Evolutionary conservation across 192 early-diverging fungal species (phyloP), one percentile per base, ranked within the genome.

Genomic region (Chytriomyces sp.): DNA sequence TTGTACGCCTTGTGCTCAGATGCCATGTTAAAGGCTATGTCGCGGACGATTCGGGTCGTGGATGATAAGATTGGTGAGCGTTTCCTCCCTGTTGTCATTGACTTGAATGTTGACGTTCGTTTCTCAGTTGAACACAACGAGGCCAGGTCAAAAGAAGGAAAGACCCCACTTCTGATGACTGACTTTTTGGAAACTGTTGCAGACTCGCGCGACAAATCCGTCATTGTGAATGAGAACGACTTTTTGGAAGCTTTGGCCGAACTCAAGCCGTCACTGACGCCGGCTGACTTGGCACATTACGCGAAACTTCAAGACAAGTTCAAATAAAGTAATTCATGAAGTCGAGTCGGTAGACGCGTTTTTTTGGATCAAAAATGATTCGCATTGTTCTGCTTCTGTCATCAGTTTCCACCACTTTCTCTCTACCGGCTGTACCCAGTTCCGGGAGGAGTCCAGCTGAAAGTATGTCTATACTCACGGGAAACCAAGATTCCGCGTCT

Each of bases 1-100:
- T 94, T 98, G 71, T 99, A 99, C 75, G 98, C 98, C 0, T 81
- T 99, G 39, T 98, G 96, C 74, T 94, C 98, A 25, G 96, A 98
- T 75, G 93, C 98, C 0, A 93, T 96, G 83, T 83, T 99, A 10
- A 96, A 98, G 72, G 96, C 98, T 10, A 97, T 99, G 89, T 79
- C 91, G 12, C 87, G 96, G 52, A 93, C 89, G 0, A 96, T 97
- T 10, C 82, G 90, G 36, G 65, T 80, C 0, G 89, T 96, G 12
- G 89, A 91, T 56, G 38, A 39, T 10, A 74, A 84, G 64, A 84
- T 89, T 66, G 83, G 82, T 85, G 62, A 64, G 64, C 62, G 44
- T n/a, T n/a, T n/a, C n/a, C n/a, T n/a, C n/a, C n/a, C n/a, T n/a
- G n/a, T n/a, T n/a, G n/a, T n/a, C n/a, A n/a, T n/a, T n/a, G n/a